These are phyloP conservation scores for Colletotrichum costaricense DNA, from an alignment of 2,329 filamentous ascomycete genomes.

Conservation along the genomic window DNA sequence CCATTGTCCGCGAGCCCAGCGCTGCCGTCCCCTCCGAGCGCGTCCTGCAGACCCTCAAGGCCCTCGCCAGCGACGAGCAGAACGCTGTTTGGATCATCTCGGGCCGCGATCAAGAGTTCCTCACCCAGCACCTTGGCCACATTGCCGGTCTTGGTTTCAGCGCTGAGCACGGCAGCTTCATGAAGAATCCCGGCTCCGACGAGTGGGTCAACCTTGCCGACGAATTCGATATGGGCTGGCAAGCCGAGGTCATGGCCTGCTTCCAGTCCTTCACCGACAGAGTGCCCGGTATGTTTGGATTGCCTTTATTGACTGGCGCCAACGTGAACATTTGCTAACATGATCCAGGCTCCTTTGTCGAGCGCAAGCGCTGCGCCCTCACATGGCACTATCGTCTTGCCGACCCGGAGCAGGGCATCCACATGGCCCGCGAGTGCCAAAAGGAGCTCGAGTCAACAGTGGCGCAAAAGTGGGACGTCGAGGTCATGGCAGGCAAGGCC, in stretches of 20 bases:
- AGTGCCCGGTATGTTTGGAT: constrained; percentile 75
- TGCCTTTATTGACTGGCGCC: neutral
- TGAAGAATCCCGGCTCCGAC: constrained; percentile 80
- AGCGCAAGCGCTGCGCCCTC: constrained; percentile 91
- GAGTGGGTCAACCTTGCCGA: constrained; percentile 93
- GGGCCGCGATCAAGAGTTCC: constrained; percentile 90
- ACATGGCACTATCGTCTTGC: constrained; percentile 98
- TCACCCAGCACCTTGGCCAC: constrained; percentile 92
- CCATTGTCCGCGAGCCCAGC: constrained; percentile 92
- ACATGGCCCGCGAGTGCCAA: constrained; percentile 84
- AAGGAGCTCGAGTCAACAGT: constrained; percentile 84
- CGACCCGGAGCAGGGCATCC: constrained; percentile 84
- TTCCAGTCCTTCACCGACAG: constrained; percentile 91
- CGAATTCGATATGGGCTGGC: constrained; percentile 91
- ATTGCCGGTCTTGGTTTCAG: constrained; percentile 91
- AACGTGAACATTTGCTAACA: neutral
- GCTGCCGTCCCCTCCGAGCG: constrained; percentile 89
- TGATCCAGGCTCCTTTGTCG: constrained; percentile 82
- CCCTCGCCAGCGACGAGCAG: constrained; percentile 80
- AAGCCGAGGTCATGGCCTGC: constrained; percentile 82
- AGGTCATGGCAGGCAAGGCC: constrained; percentile 97
- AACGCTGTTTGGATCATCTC: constrained; percentile 99
- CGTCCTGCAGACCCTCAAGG: constrained; percentile 82
- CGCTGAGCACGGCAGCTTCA: constrained; percentile 96
- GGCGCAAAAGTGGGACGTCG: constrained; percentile 85